phyloP scores from a whole-genome alignment of 305 asterid genomes.

The Fraxinus paxiana region DNA sequence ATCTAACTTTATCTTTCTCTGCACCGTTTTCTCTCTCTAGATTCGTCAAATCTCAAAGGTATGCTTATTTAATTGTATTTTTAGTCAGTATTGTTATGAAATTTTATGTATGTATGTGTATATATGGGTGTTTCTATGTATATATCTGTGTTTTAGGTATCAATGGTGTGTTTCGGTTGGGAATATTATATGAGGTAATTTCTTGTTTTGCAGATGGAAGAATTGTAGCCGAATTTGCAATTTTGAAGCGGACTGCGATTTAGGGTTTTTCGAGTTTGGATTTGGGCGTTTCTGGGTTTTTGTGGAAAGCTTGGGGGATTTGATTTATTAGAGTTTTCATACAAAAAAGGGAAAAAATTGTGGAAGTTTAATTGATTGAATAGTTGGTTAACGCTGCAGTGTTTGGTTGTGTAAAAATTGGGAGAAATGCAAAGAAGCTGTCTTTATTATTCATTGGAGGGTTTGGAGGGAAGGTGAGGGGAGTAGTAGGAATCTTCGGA shows the following conservation, averaged over 20 bases:
- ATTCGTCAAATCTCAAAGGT: slow-evolving; percentile 1
- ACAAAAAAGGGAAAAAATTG: slow-evolving; percentile 17
- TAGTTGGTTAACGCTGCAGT: slow-evolving; percentile 46
- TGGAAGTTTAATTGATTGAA: slow-evolving; percentile 34
- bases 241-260: slow-evolving; percentile 27
- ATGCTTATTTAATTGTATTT: not conserved
- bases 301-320: not conserved
- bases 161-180: slow-evolving; percentile 26
- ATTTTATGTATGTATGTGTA: not conserved
- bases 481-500: slow-evolving; percentile 31
- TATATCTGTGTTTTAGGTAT: not conserved
- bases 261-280: slow-evolving; percentile 32
- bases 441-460: slow-evolving; percentile 68
- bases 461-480: slow-evolving; percentile 48
- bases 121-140: slow-evolving; percentile 1
- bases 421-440: slow-evolving; percentile 56
- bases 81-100: not conserved
- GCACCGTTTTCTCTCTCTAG: not conserved
- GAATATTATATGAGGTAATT: slow-evolving; percentile 23
- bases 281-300: slow-evolving; percentile 8
- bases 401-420: slow-evolving; percentile 27
- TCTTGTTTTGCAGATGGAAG: slow-evolving; percentile 39
- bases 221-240: slow-evolving; percentile 19
- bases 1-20: slow-evolving; percentile 15
- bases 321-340: slow-evolving; percentile 16